Base-by-base conservation (phyloP, 1,139 yeast species). In the Geotrichum candidum region DNA sequence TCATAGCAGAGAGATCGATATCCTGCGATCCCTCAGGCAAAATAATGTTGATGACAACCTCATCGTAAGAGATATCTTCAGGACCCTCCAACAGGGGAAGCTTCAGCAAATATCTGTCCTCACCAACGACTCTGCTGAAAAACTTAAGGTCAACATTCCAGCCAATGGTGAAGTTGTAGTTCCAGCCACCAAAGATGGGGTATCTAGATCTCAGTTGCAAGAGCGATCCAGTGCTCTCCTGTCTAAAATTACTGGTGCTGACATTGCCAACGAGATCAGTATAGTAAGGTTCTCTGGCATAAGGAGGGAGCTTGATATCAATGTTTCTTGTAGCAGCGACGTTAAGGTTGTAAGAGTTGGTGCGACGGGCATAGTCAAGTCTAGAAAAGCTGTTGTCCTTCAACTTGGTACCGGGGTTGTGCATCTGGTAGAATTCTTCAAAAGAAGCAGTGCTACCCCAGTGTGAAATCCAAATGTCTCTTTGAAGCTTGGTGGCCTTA, bases 171-270 rank as follows among this genome's bases (percentile, higher is more conserved):
- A 90, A 94, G 76, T 94, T 91, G 76, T 91, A 94, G 69, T 86
- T 83, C 99, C 99, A 94, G 52, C 92, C 96, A 57, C 99, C 99
- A 76, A 90, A 89, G 9, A 94, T 71, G 13, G 99, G 99, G 78
- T 80, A 94, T 73, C 99, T 82, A 61, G 99, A 99, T 70, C 82
- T 84, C 66, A 94, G 74, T 53, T 86, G 78, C 62, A 90, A 76
- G 23, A 66, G 53, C 5, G 76, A 68, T 65, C 80, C 82, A 29
- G 59, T 33, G 1, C 29, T 27, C 38, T 65, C 65, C 18, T 69
- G 60, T 18, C 80, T 70, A 52, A 82, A 76, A 65, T 80, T 79
- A 63, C 89, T 88, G 5, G 97, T 89, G 9, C 96, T 86, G n/a
- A 94, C 97, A 76, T 90, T 89, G 31, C 99, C 99, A 35, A 94